phyloP scores from a whole-genome alignment of 371 early-diverging fungal genomes.

The Ordospora pajunii region DNA sequence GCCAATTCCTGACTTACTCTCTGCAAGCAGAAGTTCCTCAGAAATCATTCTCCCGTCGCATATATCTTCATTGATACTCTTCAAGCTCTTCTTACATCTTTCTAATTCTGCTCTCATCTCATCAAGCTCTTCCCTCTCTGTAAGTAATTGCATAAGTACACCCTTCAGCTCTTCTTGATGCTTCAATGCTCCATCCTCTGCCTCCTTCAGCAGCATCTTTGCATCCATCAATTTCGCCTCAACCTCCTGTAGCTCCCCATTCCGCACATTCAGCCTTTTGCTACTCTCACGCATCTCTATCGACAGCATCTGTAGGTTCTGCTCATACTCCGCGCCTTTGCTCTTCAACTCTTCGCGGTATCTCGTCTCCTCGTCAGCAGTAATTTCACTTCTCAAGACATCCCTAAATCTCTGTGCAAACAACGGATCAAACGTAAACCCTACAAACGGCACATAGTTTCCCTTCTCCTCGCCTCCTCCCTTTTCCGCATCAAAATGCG shows the following conservation, averaged over 20 bases:
- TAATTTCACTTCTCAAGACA: neutral
- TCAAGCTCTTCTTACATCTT: neutral
- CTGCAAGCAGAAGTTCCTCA: neutral
- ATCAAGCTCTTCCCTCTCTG: constrained; percentile 22
- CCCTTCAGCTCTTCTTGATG: neutral
- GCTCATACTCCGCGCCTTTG: neutral
- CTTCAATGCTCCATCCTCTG: neutral
- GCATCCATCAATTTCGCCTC: neutral
- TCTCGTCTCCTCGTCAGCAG: neutral
- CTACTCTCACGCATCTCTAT: constrained; percentile 1
- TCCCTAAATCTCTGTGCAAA: neutral
- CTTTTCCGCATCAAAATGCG: constrained; percentile 59
- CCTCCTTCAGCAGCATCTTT: neutral
- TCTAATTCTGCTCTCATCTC: neutral
- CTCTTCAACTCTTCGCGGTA: neutral
- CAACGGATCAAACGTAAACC: constrained; percentile 59
- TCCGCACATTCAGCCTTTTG: neutral
- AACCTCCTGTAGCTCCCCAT: neutral
- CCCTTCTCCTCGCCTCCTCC: constrained; percentile 52
- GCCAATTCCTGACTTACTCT: neutral
- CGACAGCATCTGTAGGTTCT: neutral
- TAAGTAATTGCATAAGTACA: neutral
- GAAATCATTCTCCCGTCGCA: neutral
- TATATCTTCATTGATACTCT: constrained; percentile 14
- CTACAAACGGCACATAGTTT: constrained; percentile 53